phyloP scores from a whole-genome alignment of 1,284 basidiomycete genomes.

The Abortiporus biennis region DNA sequence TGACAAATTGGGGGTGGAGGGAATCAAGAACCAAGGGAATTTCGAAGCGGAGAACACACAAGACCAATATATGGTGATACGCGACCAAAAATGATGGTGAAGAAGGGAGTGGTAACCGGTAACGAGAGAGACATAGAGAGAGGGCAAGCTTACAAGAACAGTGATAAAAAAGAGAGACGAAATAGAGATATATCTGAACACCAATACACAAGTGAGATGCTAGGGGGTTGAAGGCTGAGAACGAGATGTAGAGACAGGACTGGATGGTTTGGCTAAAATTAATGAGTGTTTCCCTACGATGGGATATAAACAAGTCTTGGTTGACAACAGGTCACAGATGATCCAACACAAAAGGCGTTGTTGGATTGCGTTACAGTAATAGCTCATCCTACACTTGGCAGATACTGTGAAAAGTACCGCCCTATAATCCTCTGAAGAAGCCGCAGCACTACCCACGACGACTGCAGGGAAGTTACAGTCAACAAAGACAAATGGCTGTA shows the following conservation, averaged over 20 bases:
- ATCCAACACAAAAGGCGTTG: background rate
- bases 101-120: no score
- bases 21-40: slow-evolving; percentile 1
- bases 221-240: background rate
- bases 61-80: background rate
- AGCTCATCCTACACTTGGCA: background rate
- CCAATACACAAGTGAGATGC: background rate
- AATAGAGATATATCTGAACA: slow-evolving; percentile 1
- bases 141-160: no score
- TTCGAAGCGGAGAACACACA: background rate
- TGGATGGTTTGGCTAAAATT: background rate
- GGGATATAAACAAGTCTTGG: background rate
- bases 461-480: no score
- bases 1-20: no score
- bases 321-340: background rate
- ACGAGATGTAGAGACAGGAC: background rate
- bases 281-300: no score
- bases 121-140: no score
- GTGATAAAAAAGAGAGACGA: no score
- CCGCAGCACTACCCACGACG: no score
- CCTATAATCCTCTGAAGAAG: background rate
- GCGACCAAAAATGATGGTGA: background rate
- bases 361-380: background rate
- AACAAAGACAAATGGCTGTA: background rate
- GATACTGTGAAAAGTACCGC: background rate